Evolutionary conservation across 331 rosid species (phyloP).

Genomic region (Prunus yedoensis): DNA sequence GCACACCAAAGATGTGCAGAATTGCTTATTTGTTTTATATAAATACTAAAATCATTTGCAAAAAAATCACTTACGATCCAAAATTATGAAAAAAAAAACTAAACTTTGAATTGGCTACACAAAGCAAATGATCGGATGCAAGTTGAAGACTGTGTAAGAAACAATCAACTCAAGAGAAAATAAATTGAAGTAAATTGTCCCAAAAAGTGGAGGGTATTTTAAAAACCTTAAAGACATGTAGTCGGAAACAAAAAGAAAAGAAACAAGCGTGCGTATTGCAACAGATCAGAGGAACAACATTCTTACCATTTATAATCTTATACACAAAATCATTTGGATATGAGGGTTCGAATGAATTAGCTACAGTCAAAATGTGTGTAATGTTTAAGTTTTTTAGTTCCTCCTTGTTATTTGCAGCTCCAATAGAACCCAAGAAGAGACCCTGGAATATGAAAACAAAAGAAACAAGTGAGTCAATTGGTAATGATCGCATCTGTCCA

Average conservation of each 20-base stretch:
- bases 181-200: background rate
- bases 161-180: background rate
- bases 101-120: background rate
- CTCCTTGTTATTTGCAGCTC: conserved; percentile 58
- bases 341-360: conserved; percentile 46
- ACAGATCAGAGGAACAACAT: conserved; percentile 5
- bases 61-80: background rate
- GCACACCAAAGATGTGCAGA: background rate
- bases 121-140: background rate
- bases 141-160: background rate
- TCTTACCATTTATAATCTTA: conserved; percentile 57
- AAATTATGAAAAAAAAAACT: too few relatives aligned
- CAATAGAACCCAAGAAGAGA: conserved; percentile 77
- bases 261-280: background rate
- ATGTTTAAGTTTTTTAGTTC: conserved; percentile 52
- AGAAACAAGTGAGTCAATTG: background rate
- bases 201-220: background rate
- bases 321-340: conserved; percentile 61
- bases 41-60: background rate
- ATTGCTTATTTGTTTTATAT: background rate
- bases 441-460: conserved; percentile 42
- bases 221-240: background rate
- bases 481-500: too few relatives aligned
- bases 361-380: conserved; percentile 73
- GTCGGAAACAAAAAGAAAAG: background rate